A percentile compares a stretch with the other conserved stretches of the same genome.
These are phyloP conservation scores for Calonectria pteridis DNA, from an alignment of 2,329 filamentous ascomycete species.

Conservation along the genomic window DNA sequence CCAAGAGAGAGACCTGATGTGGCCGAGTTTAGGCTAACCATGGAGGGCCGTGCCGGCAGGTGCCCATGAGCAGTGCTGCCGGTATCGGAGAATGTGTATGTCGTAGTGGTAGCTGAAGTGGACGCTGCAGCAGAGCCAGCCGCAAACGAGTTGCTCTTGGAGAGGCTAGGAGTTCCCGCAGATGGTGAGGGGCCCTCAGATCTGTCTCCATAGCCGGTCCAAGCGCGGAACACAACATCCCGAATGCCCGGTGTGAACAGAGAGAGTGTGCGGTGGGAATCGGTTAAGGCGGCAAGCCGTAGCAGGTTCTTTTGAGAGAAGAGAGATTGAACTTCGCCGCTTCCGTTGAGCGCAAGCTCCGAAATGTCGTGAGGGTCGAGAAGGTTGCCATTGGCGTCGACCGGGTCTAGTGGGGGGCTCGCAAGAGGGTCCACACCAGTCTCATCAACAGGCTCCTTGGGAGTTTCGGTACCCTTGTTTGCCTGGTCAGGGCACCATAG, in stretches of 20 bases:
- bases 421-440: constrained; percentile 82
- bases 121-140: constrained; percentile 54
- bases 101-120: constrained; percentile 58
- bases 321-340: constrained; percentile 85
- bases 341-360: constrained; percentile 81
- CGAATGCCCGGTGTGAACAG: constrained; percentile 92
- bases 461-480: constrained; percentile 60
- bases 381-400: constrained; percentile 83
- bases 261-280: constrained; percentile 91
- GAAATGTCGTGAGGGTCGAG: constrained; percentile 82
- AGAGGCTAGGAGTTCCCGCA: constrained; percentile 65
- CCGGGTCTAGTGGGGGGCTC: constrained; percentile 83
- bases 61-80: constrained; percentile 74
- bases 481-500: constrained; percentile 90
- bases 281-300: constrained; percentile 83
- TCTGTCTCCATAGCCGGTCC: constrained; percentile 83
- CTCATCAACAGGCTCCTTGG: constrained; percentile 66
- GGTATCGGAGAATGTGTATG: constrained; percentile 81
- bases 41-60: constrained; percentile 75
- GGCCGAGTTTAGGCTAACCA: constrained; percentile 72
- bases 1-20: constrained; percentile 74
- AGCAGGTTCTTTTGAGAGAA: constrained; percentile 97
- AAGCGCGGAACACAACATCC: constrained; percentile 92
- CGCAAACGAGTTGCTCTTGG: constrained; percentile 72
- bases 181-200: constrained; percentile 68